A percentile compares a stretch with the other conserved stretches of the same genome.
Conservation (phyloP, 768 basidiomycete species). For the Naganishia antarctica region DNA sequence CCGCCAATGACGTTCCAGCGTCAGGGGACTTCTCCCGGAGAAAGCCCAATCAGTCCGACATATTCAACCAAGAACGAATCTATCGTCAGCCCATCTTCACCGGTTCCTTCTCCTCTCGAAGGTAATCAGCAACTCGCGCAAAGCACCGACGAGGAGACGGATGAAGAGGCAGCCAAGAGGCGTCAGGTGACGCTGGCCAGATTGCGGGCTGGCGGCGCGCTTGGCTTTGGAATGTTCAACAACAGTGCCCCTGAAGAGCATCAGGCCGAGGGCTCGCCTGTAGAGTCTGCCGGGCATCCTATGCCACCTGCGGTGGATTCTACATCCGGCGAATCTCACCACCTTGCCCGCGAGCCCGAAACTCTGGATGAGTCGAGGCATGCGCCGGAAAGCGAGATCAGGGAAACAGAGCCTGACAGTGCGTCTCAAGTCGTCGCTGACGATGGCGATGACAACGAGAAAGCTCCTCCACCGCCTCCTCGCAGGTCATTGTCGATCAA, state of each 20-base stretch:
- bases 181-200: slow-evolving; percentile 58
- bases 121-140: neutral
- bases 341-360: no score
- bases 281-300: neutral
- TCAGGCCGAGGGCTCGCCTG: neutral
- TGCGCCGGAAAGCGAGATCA: no score
- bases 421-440: slow-evolving; percentile 41
- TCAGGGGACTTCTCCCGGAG: slow-evolving; percentile 7
- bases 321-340: neutral
- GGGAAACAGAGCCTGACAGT: no score
- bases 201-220: slow-evolving; percentile 58
- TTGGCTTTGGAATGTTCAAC: slow-evolving; percentile 58
- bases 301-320: neutral
- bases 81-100: neutral
- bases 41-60: slow-evolving; percentile 7
- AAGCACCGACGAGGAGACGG: slow-evolving; percentile 39
- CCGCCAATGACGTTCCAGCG: slow-evolving; percentile 50
- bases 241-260: neutral
- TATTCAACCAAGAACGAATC: neutral
- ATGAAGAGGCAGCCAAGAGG: slow-evolving; percentile 57
- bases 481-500: slow-evolving; percentile 26
- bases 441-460: slow-evolving; percentile 56
- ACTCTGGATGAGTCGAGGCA: no score
- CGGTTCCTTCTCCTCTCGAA: neutral
- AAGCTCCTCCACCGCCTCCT: slow-evolving; percentile 56